A percentile compares a stretch with the other conserved stretches of the same genome.
These are phyloP conservation scores for Epicoccum nigrum DNA, from an alignment of 2,329 filamentous ascomycete species.

Conservation along the genomic window DNA sequence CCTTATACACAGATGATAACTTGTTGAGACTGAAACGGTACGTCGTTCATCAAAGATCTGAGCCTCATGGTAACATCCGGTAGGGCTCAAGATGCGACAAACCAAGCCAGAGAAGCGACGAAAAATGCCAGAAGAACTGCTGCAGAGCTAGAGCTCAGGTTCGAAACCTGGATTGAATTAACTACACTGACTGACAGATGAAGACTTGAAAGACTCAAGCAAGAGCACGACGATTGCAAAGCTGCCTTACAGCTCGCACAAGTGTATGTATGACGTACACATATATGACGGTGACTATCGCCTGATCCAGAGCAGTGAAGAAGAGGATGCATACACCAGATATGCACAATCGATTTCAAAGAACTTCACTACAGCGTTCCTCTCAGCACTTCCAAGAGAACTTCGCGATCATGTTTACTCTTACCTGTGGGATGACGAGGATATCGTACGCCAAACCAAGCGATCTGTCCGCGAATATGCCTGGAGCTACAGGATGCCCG, in stretches of 20 bases:
- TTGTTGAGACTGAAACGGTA: not conserved
- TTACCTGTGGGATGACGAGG: conserved; percentile 13
- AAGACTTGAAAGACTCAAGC: conserved; percentile 5
- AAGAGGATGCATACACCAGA: conserved; percentile 7
- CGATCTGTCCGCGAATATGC: conserved; percentile 12
- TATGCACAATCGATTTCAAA: conserved; percentile 6
- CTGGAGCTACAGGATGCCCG: conserved; percentile 15
- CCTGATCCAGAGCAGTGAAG: not conserved
- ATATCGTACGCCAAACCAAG: conserved; percentile 16
- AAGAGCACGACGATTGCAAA: conserved; percentile 6
- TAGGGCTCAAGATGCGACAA: conserved; percentile 2
- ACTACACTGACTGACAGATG: not conserved
- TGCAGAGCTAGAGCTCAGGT: conserved; percentile 2
- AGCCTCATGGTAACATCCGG: too few relatives aligned
- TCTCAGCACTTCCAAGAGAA: conserved; percentile 9
- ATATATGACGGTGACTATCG: conserved; percentile 26
- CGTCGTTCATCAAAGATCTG: not conserved
- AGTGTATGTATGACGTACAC: too few relatives aligned
- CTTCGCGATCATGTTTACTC: conserved; percentile 15
- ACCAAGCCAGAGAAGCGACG: not conserved
- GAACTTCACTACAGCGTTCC: conserved; percentile 4
- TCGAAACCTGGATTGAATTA: not conserved
- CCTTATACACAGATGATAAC: not conserved
- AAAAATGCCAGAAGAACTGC: not conserved
- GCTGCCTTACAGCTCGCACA: conserved; percentile 46